phyloP scores from a whole-genome alignment of 106 monocot genomes.

The Dioscorea alata region DNA sequence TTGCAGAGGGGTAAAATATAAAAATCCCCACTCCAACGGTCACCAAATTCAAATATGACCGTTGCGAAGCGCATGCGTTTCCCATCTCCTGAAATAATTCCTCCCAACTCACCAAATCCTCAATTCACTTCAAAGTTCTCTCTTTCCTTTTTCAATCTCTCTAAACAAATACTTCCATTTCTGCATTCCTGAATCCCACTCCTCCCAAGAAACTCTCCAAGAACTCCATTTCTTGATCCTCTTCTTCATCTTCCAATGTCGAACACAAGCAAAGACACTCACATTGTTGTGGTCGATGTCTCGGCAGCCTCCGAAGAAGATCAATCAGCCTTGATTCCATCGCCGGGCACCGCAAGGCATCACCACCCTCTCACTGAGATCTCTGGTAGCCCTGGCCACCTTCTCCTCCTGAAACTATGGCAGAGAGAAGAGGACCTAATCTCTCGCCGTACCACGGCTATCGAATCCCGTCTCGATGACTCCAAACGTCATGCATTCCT shows the following conservation, averaged over 20 bases:
- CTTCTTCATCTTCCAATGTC: background rate
- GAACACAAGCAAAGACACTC: background rate
- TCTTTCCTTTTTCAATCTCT: background rate
- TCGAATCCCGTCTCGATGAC: conserved; percentile 46
- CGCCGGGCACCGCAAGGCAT: conserved; percentile 5
- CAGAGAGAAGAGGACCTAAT: conserved; percentile 65
- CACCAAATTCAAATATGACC: background rate
- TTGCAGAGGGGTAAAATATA: background rate
- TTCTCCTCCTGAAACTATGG: conserved; percentile 82
- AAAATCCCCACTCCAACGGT: background rate
- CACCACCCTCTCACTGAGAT: conserved; percentile 80
- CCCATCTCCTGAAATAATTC: background rate
- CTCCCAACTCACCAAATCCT: background rate
- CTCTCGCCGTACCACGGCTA: conserved; percentile 22
- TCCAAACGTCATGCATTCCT: conserved; percentile 64
- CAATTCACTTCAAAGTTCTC: background rate
- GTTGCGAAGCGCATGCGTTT: background rate
- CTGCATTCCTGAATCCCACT: background rate
- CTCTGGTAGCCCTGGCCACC: conserved; percentile 78
- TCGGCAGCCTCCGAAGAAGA: background rate
- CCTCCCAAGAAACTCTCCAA: background rate
- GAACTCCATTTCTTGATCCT: background rate
- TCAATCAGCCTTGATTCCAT: background rate
- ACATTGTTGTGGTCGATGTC: background rate
- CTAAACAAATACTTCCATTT: background rate